Percentiles rank a stretch among this genome's conserved stretches.
Evolutionary conservation across 306 rosid genomes (phyloP).

Genomic region (Hippophae gyantsensis): DNA sequence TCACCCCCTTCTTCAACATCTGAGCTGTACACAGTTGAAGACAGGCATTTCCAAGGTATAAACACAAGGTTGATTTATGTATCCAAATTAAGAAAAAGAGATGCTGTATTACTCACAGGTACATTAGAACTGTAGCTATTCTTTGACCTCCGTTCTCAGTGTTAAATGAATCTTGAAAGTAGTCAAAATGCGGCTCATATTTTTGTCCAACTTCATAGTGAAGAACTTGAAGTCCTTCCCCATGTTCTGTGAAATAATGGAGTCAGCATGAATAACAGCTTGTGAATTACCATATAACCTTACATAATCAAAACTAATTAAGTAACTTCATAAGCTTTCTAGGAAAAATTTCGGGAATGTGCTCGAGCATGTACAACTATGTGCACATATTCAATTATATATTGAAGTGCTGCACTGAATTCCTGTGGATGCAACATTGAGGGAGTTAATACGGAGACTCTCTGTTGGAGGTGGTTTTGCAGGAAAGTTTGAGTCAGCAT

Average conservation of each 20-base stretch:
- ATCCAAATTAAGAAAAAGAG: conserved; percentile 14
- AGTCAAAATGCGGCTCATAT: conserved; percentile 95
- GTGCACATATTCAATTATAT: no score
- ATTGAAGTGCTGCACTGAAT: no score
- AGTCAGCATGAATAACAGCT: conserved; percentile 21
- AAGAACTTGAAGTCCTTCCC: conserved; percentile 97
- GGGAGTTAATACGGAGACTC: no score
- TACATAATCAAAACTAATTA: no score
- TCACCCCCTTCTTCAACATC: conserved; percentile 99
- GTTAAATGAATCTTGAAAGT: conserved; percentile 77
- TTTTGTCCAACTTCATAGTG: conserved; percentile 99
- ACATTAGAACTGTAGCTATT: conserved; percentile 88
- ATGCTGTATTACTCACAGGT: conserved; percentile 62
- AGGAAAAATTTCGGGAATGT: no score
- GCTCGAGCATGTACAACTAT: no score
- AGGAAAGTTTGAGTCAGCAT: no score
- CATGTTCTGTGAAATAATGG: conserved; percentile 58
- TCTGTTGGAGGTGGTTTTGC: no score
- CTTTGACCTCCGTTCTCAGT: conserved; percentile 96
- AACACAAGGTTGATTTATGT: conserved; percentile 8
- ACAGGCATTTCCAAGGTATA: conserved; percentile 6
- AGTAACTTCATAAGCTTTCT: no score
- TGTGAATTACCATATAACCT: conserved; percentile 12
- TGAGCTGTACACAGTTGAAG: conserved; percentile 47
- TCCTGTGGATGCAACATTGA: no score